Evolutionary conservation across 2,329 filamentous ascomycete species (phyloP), one percentile per base, ranked within the genome.

Genomic region (Aspergillus texensis): DNA sequence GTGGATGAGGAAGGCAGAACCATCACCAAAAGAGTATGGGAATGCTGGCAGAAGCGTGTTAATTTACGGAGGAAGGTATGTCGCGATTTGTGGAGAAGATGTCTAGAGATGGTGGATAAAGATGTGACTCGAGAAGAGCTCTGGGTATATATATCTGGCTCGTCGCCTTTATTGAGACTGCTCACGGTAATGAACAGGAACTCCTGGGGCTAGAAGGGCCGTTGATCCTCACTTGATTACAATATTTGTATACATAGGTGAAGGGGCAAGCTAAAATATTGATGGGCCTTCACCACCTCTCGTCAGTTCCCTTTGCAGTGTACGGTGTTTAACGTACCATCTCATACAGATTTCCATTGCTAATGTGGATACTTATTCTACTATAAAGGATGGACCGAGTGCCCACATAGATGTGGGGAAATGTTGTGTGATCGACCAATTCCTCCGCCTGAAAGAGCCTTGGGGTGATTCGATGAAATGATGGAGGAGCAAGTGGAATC

Each of bases 1-100:
- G 78, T 88, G 4, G 82, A 79, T 39, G 75, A 75, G 26, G 78
- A 83, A 58, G 84, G 87, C 71, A 78, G 80, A 55, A 77, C 79
- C 57, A 72, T 71, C 24, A 78, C 85, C 2, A 80, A 84, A 46
- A 73, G 65, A 58, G 82, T 83, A 62, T 82, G 81, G 75, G 80
- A 75, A 65, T 74, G 73, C 65, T 85, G 83, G 82, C 72, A 72
- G 57, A 72, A 60, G 30, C 73, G 79, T 52, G 78, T 75, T 45
- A 71, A 62, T 34, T 71, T 72, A 53, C 81, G 85, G 63, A 79
- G 79, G 73, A 81, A 75, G 71, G 84, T 87, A 67, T 81, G 79
- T 58, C 72, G 68, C 56, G 82, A 85, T 64, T 69, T 87, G 68
- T 88, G 85, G 85, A 75, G 67, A 57, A 70, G 75, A 61, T 82